phyloP scores from a whole-genome alignment of 441 rosid species.

The Brassica hybrid region DNA sequence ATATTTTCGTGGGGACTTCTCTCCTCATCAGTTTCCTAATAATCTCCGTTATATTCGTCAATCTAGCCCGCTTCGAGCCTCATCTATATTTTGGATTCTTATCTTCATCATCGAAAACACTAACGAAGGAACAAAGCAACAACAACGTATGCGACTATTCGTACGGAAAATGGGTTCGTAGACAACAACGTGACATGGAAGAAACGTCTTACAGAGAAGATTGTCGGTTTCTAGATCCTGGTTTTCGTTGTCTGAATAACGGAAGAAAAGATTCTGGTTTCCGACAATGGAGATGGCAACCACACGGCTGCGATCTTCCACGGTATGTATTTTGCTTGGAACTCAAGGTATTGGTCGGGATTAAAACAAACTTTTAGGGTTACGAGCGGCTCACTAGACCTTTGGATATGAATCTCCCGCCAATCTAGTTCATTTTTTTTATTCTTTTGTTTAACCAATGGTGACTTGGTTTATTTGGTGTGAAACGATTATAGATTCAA shows the following conservation, averaged over 20 bases:
- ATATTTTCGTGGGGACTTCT: slow-evolving; percentile 26
- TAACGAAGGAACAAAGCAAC: slow-evolving; percentile 1
- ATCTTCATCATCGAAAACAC: neutral
- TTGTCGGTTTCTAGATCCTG: slow-evolving; percentile 87
- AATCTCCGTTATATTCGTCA: slow-evolving; percentile 29
- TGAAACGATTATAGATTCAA: slow-evolving; percentile 54
- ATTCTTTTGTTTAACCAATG: no score
- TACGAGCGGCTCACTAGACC: no score
- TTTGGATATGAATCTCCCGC: no score
- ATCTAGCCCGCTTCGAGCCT: slow-evolving; percentile 34
- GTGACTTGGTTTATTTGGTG: no score
- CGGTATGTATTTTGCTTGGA: slow-evolving; percentile 51
- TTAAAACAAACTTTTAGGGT: neutral
- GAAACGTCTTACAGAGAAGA: slow-evolving; percentile 54
- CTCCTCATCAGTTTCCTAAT: slow-evolving; percentile 35
- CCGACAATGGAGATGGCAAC: slow-evolving; percentile 89
- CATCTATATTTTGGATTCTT: slow-evolving; percentile 48
- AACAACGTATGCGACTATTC: slow-evolving; percentile 58
- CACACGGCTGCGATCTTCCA: slow-evolving; percentile 71
- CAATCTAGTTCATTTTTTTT: no score
- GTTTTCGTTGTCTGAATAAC: slow-evolving; percentile 64
- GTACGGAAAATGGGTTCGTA: slow-evolving; percentile 70
- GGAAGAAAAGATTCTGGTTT: slow-evolving; percentile 69
- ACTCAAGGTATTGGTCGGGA: slow-evolving; percentile 16
- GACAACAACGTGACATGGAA: slow-evolving; percentile 38